These are phyloP conservation scores for Blastocystis hominis DNA, from an alignment of 352 stramenopile species.

Conservation along the genomic window DNA sequence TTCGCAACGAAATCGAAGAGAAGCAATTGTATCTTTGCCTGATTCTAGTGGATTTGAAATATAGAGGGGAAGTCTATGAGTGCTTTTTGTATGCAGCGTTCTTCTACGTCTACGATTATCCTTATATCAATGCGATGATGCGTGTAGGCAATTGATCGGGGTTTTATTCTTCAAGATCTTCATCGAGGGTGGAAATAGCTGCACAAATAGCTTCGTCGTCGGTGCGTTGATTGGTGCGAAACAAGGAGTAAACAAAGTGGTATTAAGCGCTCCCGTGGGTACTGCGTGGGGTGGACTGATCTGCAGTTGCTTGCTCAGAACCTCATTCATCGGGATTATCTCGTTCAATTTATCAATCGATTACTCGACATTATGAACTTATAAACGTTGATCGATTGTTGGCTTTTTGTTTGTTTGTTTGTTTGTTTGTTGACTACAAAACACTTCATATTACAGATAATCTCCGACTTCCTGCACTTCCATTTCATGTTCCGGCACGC, in stretches of 20 bases:
- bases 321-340: slow-evolving; percentile 34
- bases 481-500: slow-evolving; percentile 3
- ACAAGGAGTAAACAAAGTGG: slow-evolving; percentile 10
- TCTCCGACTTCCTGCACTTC: background rate
- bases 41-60: background rate
- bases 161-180: slow-evolving; percentile 4
- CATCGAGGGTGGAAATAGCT: slow-evolving; percentile 27
- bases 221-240: slow-evolving; percentile 39
- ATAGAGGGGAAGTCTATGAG: slow-evolving; percentile 42
- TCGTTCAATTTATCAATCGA: slow-evolving; percentile 23
- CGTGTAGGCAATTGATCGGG: background rate
- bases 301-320: slow-evolving; percentile 5
- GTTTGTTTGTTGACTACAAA: background rate
- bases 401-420: background rate
- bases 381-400: background rate
- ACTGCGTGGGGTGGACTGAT: background rate
- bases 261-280: slow-evolving; percentile 15
- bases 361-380: slow-evolving; percentile 19
- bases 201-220: background rate
- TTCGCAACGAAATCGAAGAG: slow-evolving; percentile 4
- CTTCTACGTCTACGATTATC: slow-evolving; percentile 47
- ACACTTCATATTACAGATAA: background rate
- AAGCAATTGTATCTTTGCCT: background rate
- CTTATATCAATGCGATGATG: slow-evolving; percentile 43
- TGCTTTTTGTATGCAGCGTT: slow-evolving; percentile 27